phyloP scores from a whole-genome alignment of 1,139 yeast species.

The Debaryomyces singareniensis region DNA sequence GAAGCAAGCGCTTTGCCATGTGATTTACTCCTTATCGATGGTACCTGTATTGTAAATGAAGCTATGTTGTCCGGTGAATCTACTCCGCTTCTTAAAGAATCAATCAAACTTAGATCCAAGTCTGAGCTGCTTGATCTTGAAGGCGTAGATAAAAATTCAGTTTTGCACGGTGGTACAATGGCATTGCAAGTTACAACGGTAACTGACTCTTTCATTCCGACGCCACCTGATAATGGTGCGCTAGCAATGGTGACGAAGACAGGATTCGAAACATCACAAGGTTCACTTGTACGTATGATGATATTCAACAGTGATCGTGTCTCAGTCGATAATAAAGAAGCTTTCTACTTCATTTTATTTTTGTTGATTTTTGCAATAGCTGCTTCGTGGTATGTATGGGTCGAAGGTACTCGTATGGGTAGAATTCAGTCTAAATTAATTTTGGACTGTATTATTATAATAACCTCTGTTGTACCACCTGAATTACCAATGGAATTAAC shows the following conservation, averaged over 20 bases:
- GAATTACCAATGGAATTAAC: constrained; percentile 99
- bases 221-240: constrained; percentile 89
- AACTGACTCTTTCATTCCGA: constrained; percentile 37
- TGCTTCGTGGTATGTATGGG: constrained; percentile 98
- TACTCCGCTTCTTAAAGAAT: constrained; percentile 91
- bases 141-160: constrained; percentile 82
- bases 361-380: constrained; percentile 86
- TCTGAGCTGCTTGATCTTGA: constrained; percentile 65
- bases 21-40: constrained; percentile 79
- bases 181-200: constrained; percentile 87
- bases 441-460: constrained; percentile 89
- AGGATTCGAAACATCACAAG: constrained; percentile 97
- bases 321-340: constrained; percentile 93
- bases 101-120: constrained; percentile 75
- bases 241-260: constrained; percentile 86
- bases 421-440: constrained; percentile 90
- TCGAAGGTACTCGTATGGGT: constrained; percentile 93
- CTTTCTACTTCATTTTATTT: constrained; percentile 85
- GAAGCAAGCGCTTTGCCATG: constrained; percentile 97
- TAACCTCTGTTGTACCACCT: constrained; percentile 98
- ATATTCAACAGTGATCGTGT: constrained; percentile 95
- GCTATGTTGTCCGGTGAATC: constrained; percentile 99
- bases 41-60: constrained; percentile 90
- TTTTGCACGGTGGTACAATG: constrained; percentile 94
- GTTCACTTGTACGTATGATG: constrained; percentile 96